Percentiles rank a stretch among this genome's conserved stretches.
Conservation (phyloP, 768 basidiomycete genomes). For the Bullera alba region DNA sequence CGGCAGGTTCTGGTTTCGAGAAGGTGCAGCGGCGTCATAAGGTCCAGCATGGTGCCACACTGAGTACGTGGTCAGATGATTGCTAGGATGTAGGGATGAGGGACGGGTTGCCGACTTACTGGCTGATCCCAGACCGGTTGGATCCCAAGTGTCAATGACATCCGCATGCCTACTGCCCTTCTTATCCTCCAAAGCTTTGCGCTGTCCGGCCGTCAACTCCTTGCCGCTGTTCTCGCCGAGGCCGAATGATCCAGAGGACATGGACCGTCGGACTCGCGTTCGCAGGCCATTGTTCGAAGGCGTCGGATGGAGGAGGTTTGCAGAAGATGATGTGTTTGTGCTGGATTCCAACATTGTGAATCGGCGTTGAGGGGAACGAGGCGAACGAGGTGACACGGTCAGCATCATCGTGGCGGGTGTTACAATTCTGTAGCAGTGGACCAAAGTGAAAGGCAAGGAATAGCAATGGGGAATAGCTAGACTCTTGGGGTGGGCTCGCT, state of each 20-base stretch:
- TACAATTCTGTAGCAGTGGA: neutral
- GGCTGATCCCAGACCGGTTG: constrained; percentile 42
- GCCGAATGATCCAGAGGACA: constrained; percentile 37
- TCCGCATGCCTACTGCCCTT: constrained; percentile 43
- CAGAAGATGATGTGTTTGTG: constrained; percentile 18
- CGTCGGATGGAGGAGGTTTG: constrained; percentile 17
- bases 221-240: constrained; percentile 10
- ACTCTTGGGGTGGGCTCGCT: too few relatives aligned
- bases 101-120: constrained; percentile 23
- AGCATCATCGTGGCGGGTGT: constrained; percentile 3
- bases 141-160: constrained; percentile 46
- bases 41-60: constrained; percentile 41
- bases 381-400: constrained; percentile 6
- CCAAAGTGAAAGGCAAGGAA: neutral
- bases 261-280: constrained; percentile 25
- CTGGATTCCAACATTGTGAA: constrained; percentile 17
- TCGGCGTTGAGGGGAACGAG: neutral
- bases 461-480: neutral
- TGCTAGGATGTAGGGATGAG: neutral
- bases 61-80: constrained; percentile 3
- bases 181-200: constrained; percentile 35
- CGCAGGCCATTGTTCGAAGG: constrained; percentile 15
- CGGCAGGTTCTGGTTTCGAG: constrained; percentile 35
- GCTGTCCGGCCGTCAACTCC: constrained; percentile 31
- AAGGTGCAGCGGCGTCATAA: constrained; percentile 45